Base-by-base conservation (phyloP, 768 basidiomycete species). In the Phallus indusiatus region DNA sequence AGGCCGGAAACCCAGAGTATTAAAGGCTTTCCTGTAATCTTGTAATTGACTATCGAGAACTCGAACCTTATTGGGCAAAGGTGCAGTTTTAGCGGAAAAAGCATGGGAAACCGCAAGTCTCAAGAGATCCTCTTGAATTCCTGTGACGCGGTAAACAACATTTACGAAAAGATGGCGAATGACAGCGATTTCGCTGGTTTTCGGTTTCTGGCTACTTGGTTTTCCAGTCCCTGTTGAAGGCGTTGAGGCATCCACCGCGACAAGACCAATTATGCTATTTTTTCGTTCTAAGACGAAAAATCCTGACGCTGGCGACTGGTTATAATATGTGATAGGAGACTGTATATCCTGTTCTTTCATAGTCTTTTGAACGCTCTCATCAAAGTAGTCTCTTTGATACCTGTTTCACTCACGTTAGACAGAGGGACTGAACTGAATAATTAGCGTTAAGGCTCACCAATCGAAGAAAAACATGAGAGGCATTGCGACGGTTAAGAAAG, bases 151-250 rank as follows among this genome's bases (percentile, higher is more conserved):
- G 64, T 81, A 90, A 16, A 72, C 73, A 63, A 84, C 84, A 46
- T 88, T 84, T 22, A 87, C 79, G 64, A 81, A 84, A 69, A 90
- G 84, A 67, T 91, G 89, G 33, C 87, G 83, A 64, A 91, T 82
- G 17, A 75, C 71, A 11, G 84, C 89, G 66, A n/a, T 65, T 18
- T 62, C 66, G 28, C 61, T 51, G 48, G 22, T 62, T 12, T 62
- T 60, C 46, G 66, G 63, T 59, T 68, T 66, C 16, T 65, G 60
- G 3, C 68, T 48, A n/a, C 59, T 57, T 28, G 71, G 67, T 50
- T 71, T 69, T 18, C 69, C 68, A 22, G 67, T 62, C 12, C 74
- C 71, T 51, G 78, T 74, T 22, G 61, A 67, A 9, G 79, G 80
- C n/a, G 4, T 42, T n/a, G 42, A 14, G 0, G 86, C 84, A 67